Evolutionary conservation across 495 filamentous ascomycete genomes (phyloP).

Genomic region (Lasiosphaeriaceae sp.): DNA sequence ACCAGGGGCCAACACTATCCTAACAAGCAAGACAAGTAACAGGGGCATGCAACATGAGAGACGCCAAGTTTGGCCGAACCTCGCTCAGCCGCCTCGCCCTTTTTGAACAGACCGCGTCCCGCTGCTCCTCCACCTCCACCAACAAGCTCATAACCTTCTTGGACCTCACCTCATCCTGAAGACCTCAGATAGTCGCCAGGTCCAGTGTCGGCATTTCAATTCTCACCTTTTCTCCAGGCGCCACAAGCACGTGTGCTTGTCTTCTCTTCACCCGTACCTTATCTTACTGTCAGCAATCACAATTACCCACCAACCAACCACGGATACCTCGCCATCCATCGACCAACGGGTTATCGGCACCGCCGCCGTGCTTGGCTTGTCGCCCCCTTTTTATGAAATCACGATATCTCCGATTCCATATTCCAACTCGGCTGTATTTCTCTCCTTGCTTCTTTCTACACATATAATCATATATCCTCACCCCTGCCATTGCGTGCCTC

Average conservation of each 20-base stretch:
- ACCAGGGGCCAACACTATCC: conserved; percentile 15
- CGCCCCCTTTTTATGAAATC: too few relatives aligned
- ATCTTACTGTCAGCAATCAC: neutral
- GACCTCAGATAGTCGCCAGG: neutral
- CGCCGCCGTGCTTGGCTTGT: too few relatives aligned
- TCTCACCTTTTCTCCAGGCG: neutral
- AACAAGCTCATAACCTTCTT: neutral
- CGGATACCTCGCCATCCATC: too few relatives aligned
- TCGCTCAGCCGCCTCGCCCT: conserved; percentile 8
- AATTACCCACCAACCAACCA: too few relatives aligned
- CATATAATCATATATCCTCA: too few relatives aligned
- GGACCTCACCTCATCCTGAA: neutral
- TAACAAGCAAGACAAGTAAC: too few relatives aligned
- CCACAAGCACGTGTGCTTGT: neutral
- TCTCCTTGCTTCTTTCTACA: too few relatives aligned
- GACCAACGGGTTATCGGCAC: too few relatives aligned
- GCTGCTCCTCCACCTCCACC: neutral
- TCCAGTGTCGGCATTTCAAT: neutral
- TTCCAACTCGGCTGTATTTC: too few relatives aligned
- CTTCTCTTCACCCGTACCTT: neutral
- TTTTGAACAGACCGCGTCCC: conserved; percentile 15
- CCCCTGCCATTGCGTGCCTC: too few relatives aligned
- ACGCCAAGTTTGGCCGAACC: conserved; percentile 22
- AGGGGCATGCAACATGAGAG: conserved; percentile 26
- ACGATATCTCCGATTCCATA: too few relatives aligned